Evolutionary conservation across 2,329 filamentous ascomycete species (phyloP), one percentile per base, ranked within the genome.

Genomic region (Colletotrichum salicis): DNA sequence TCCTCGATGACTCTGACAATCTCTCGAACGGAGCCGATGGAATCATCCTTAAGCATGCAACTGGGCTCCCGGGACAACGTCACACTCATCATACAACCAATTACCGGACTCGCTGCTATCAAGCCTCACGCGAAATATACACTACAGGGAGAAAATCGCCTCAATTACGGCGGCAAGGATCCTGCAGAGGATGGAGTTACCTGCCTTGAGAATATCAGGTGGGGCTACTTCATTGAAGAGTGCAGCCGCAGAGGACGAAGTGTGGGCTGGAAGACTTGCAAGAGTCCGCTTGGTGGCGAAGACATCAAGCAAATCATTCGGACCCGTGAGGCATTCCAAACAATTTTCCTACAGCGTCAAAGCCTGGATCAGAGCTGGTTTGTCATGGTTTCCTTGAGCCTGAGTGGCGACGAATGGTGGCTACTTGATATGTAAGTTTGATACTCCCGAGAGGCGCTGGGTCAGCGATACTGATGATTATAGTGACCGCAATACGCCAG

Each of bases 321-420:
- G 73, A 88, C 90, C 13, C 86, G 89, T 51, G 89, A 92, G 64
- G 85, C 90, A 63, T 87, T 91, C 71, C 90, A 91, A 69, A 85
- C 89, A 45, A 84, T 91, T 19, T 93, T 95, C 83, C 91, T 97
- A 74, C 89, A 87, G 76, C 91, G 91, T 76, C 85, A 85, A 70
- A 90, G 89, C n/a, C 97, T 95, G 94, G 86, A 86, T 11, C 79
- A 87, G 15, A 84, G 88, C 64, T 97, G 94, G 93, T 89, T 91
- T 73, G 83, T 97, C 51, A 91, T 91, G 74, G 87, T 93, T 57
- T 90, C 90, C 64, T 87, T 94, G 79, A 91, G 92, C 78, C 86
- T 93, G 77, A 86, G 87, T 77, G 93, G 94, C 64, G 93, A 96
- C 78, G 88, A 87, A 73, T 97, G 94, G 93, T 95, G 92, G 90